A percentile compares a stretch with the other conserved stretches of the same genome.
Conservation (phyloP, 73 alveolate genomes). For the Paramecium caudatum region DNA sequence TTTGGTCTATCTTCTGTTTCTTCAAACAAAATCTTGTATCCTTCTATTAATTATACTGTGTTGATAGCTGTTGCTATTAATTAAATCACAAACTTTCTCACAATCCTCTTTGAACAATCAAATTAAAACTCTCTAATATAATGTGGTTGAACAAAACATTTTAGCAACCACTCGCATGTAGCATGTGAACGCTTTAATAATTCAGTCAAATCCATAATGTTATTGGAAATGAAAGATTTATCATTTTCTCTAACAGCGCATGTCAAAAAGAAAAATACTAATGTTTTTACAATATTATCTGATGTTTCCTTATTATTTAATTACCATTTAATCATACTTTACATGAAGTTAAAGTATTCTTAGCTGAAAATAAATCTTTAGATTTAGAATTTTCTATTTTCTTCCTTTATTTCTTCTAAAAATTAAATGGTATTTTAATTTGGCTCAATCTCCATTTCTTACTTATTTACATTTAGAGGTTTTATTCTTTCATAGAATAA, state of each 20-base stretch:
- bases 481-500: constrained; percentile 90
- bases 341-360: constrained; percentile 80
- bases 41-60: neutral
- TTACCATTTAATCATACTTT: constrained; percentile 62
- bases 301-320: neutral
- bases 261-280: constrained; percentile 25
- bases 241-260: constrained; percentile 68
- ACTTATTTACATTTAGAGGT: constrained; percentile 77
- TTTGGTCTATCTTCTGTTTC: constrained; percentile 3
- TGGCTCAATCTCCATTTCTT: constrained; percentile 51
- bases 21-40: neutral
- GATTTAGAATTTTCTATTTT: constrained; percentile 88
- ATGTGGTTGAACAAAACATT: neutral
- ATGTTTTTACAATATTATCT: neutral
- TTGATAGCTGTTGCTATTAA: constrained; percentile 11
- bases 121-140: constrained; percentile 58
- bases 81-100: constrained; percentile 19
- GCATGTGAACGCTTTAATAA: neutral
- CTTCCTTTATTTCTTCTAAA: constrained; percentile 76
- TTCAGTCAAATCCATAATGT: neutral
- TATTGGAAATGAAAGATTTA: constrained; percentile 36
- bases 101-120: constrained; percentile 56
- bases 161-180: constrained; percentile 36
- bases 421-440: constrained; percentile 6
- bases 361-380: constrained; percentile 83